phyloP scores from a whole-genome alignment of 768 basidiomycete genomes.

The Termitomyces sp. region DNA sequence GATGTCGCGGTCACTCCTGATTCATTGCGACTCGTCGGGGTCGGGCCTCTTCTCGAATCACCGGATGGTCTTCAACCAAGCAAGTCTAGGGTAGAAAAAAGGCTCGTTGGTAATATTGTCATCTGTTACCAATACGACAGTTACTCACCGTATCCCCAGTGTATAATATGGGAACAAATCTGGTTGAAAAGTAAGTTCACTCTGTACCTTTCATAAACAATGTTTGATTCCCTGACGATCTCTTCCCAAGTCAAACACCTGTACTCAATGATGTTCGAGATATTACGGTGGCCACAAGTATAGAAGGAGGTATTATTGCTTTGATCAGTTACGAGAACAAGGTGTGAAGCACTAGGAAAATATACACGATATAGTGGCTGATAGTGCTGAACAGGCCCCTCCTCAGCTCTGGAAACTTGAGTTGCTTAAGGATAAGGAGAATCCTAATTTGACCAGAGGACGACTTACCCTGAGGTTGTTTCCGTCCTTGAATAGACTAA shows the following conservation, averaged over 20 bases:
- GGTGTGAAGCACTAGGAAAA: constrained; percentile 25
- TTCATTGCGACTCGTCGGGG: constrained; percentile 54
- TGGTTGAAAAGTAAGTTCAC: constrained; percentile 56
- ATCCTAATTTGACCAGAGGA: constrained; percentile 21
- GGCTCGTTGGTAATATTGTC: constrained; percentile 53
- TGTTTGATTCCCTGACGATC: constrained; percentile 1
- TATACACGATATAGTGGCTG: not conserved
- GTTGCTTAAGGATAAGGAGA: constrained; percentile 44
- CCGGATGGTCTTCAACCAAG: constrained; percentile 59
- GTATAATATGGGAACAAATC: constrained; percentile 59
- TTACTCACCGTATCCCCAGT: constrained; percentile 29
- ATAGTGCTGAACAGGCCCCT: constrained; percentile 42
- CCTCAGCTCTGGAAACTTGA: constrained; percentile 64
- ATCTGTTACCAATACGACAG: not conserved
- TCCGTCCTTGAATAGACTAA: constrained; percentile 2
- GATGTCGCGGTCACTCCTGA: constrained; percentile 71
- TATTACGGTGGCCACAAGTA: constrained; percentile 53
- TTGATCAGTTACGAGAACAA: constrained; percentile 72
- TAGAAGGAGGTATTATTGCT: constrained; percentile 45
- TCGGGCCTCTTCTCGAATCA: constrained; percentile 63
- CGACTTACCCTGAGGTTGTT: constrained; percentile 35
- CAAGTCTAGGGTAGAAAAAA: constrained; percentile 66
- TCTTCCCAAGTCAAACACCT: constrained; percentile 51
- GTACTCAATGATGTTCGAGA: constrained; percentile 70
- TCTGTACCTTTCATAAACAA: not conserved